Conservation (phyloP, 768 basidiomycete species). For the Cantharellus cinnabarinus region DNA sequence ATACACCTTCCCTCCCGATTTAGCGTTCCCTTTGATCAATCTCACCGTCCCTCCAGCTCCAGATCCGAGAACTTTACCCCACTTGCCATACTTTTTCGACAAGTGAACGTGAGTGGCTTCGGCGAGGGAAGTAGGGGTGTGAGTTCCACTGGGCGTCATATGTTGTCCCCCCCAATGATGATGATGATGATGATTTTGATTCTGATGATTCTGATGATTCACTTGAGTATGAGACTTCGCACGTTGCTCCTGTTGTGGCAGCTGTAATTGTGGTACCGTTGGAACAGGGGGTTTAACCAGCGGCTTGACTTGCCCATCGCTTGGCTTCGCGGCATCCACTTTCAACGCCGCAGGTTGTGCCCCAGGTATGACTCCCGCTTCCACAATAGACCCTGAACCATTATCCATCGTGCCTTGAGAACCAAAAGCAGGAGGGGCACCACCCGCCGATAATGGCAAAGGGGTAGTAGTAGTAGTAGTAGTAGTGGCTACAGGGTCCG, state of each 20-base stretch:
- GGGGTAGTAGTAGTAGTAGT: too few relatives aligned
- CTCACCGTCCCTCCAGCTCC: conserved; percentile 95
- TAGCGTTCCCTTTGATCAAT: conserved; percentile 69
- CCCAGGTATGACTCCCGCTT: too few relatives aligned
- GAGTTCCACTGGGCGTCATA: not conserved
- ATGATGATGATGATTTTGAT: too few relatives aligned
- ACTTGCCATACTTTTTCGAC: conserved; percentile 98
- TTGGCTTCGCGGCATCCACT: too few relatives aligned
- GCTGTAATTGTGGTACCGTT: not conserved
- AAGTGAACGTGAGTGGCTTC: conserved; percentile 78
- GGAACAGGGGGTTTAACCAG: not conserved
- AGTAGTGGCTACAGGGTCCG: too few relatives aligned
- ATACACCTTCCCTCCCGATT: conserved; percentile 68
- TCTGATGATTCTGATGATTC: too few relatives aligned
- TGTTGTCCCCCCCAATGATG: too few relatives aligned
- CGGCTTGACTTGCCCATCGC: not conserved
- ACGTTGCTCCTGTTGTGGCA: not conserved
- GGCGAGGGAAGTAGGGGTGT: conserved; percentile 27
- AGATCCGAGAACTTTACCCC: conserved; percentile 85
- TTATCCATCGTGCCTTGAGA: too few relatives aligned
- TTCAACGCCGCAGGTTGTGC: too few relatives aligned
- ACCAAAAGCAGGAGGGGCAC: too few relatives aligned
- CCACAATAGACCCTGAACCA: too few relatives aligned
- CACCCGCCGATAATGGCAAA: too few relatives aligned
- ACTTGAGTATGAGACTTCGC: not conserved